Base-by-base conservation (phyloP, 768 basidiomycete genomes). In the Suillus placidus region DNA sequence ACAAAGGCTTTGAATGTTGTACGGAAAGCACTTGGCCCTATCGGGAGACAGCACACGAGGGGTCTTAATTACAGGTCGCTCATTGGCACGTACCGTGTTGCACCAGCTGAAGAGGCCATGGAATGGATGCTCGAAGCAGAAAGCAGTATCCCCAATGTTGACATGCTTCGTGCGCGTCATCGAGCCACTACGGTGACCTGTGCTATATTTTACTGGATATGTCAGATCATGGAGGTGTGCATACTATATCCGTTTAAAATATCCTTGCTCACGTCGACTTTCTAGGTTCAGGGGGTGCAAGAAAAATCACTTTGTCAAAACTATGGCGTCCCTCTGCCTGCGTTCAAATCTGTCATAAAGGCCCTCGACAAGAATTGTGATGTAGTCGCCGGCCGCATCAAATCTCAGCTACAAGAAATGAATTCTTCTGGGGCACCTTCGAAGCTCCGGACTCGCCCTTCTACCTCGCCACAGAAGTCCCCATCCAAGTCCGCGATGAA, bases 121-220 rank as follows among this genome's bases (percentile, higher is more conserved):
- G 72, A 72, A 0, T 84, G 75, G 64, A 77, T 80, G 75, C 69
- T 74, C 13, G 72, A 77, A 12, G 73, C 74, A 30, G 81, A 84
- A 67, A 67, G 58, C 2, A 69, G 63, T 0, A 61, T 77, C 23
- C 69, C 68, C 6, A 61, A 30, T 1, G 42, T 64, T n/a, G 43
- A 67, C 3, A 34, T 71, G 34, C 38, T 77, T 12, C 72, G 63
- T 61, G 62, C 70, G 13, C 67, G 60, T 32, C 62, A 77, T n/a
- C 68, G 73, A 23, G 47, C 56, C 0, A 60, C 63, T 42, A 65
- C 72, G 18, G 72, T 81, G 30, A 76, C 70, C 47, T 81, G 78
- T 54, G 79, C 78, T 4, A 70, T 85, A 4, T 86, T 84, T 69
- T 81, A 77, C 61, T 86, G 84, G 85, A 76, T 81, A 3, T 82